A percentile compares a stretch with the other conserved stretches of the same genome.
phyloP scores from a whole-genome alignment of 2,329 filamentous ascomycete species.

The Aspergillus carbonarius region DNA sequence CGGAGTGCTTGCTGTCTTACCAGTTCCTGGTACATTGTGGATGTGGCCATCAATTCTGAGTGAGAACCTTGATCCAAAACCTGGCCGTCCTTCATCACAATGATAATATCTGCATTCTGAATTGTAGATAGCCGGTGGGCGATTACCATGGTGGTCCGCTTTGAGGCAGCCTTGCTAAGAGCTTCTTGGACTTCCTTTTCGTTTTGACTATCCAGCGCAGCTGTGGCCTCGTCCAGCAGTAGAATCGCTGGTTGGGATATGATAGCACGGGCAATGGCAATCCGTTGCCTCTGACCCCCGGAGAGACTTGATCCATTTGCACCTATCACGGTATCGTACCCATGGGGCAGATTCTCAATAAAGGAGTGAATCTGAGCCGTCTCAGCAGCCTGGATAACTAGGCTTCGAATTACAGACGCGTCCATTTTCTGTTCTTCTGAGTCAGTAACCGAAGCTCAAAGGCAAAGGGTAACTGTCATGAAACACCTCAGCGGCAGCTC shows the following conservation, averaged over 20 bases:
- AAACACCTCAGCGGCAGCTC: slow-evolving; percentile 7
- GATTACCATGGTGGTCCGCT: slow-evolving; percentile 36
- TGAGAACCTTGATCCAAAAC: slow-evolving; percentile 47
- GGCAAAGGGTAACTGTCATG: background rate
- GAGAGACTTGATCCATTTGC: slow-evolving; percentile 78
- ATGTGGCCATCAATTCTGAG: slow-evolving; percentile 32
- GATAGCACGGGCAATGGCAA: slow-evolving; percentile 78
- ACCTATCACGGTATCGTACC: slow-evolving; percentile 82
- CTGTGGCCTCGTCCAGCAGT: slow-evolving; percentile 86
- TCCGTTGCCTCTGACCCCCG: slow-evolving; percentile 89
- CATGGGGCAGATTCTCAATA: slow-evolving; percentile 69
- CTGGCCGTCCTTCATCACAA: slow-evolving; percentile 42
- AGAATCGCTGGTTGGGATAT: slow-evolving; percentile 78
- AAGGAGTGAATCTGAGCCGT: slow-evolving; percentile 71
- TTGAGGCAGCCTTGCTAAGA: slow-evolving; percentile 68
- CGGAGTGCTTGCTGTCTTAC: slow-evolving; percentile 34
- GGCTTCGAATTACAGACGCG: slow-evolving; percentile 33
- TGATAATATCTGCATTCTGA: slow-evolving; percentile 44
- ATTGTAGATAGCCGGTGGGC: slow-evolving; percentile 47
- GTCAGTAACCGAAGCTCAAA: background rate
- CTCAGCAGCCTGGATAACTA: slow-evolving; percentile 15
- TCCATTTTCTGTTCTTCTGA: slow-evolving; percentile 43
- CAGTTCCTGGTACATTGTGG: background rate
- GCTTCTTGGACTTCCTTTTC: slow-evolving; percentile 84
- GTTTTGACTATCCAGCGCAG: slow-evolving; percentile 79